Conservation (phyloP, 73 alveolate genomes). For the Uronychia binucleata region DNA sequence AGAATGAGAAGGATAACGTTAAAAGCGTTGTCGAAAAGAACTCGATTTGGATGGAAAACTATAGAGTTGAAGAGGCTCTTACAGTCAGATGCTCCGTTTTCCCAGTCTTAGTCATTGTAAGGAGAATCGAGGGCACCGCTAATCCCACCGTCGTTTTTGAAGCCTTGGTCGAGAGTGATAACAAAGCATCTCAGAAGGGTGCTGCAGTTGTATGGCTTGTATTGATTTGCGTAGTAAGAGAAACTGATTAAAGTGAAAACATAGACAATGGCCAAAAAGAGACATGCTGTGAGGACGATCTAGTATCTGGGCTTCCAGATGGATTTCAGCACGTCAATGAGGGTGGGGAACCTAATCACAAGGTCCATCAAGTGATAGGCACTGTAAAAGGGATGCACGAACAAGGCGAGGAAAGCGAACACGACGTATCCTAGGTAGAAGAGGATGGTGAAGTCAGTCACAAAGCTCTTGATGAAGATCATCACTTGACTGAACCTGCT, state of each 20-base stretch:
- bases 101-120: not conserved
- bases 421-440: conserved; percentile 45
- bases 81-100: not conserved
- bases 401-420: conserved; percentile 38
- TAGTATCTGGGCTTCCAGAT: conserved; percentile 43
- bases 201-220: conserved; percentile 9
- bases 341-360: conserved; percentile 23
- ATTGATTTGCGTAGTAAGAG: not conserved
- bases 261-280: conserved; percentile 29
- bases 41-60: conserved; percentile 21
- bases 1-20: conserved; percentile 65
- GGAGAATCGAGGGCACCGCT: conserved; percentile 28
- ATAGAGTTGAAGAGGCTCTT: conserved; percentile 11
- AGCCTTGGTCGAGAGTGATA: conserved; percentile 39
- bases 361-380: conserved; percentile 41
- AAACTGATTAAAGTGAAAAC: conserved; percentile 22
- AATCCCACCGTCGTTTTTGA: conserved; percentile 44
- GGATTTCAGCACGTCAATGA: conserved; percentile 37
- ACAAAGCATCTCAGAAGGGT: conserved; percentile 33
- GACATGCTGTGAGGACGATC: conserved; percentile 18
- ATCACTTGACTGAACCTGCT: not conserved
- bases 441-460: conserved; percentile 32
- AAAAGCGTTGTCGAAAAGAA: conserved; percentile 62
- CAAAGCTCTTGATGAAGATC: not conserved
- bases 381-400: conserved; percentile 13